Base-by-base conservation (phyloP, 169 alveolate genomes). In the Cystoisospora suis region DNA sequence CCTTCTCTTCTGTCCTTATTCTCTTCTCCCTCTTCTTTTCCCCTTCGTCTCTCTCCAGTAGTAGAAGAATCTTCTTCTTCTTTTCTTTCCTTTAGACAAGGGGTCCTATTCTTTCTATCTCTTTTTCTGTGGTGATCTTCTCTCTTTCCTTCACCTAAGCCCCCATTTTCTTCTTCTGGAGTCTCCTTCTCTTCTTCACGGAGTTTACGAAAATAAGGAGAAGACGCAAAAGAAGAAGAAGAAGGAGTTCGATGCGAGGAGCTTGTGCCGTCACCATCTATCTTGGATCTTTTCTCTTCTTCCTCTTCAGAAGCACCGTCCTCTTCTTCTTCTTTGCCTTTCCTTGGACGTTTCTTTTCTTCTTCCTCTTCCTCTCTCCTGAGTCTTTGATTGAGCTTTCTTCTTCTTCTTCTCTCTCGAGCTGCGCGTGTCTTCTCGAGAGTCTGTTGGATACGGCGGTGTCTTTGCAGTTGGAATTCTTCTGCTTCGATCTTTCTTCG, bases 401-500 rank as follows among this genome's bases (percentile, higher is more conserved):
- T 9, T 32, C 56, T 6, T 17, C 56, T 72, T 20, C 83, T 20
- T 5, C 83, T 9, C 83, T 72, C 83, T 29, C 83, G 83, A 2
- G 83, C 83, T 1, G 53, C 58, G 12, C 34, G n/a, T 46, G 36
- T 72, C 83, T 72, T 72, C 83, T 72, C 53, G 58, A 17, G 58
- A 1, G 83, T 34, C 53, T 72, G 58, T 27, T 23, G 38, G 20
- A 72, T 72, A 6, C 83, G 6, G 58, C 83, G 83, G 83, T 72
- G 83, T 36, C 83, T 15, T 56, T 72, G 83, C 83, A 72, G 83
- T 2, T 72, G 83, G 23, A 72, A 72, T 56, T 72, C 83, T 36
- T 72, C 83, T 17, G 83, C 53, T 56, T 72, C 83, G 53, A 72
- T 56, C 42, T 72, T 72, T 56, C 42, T 72, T 17, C 53, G 1